Base-by-base conservation (phyloP, 2,329 filamentous ascomycete species). In the Pseudogymnoascus sp. region DNA sequence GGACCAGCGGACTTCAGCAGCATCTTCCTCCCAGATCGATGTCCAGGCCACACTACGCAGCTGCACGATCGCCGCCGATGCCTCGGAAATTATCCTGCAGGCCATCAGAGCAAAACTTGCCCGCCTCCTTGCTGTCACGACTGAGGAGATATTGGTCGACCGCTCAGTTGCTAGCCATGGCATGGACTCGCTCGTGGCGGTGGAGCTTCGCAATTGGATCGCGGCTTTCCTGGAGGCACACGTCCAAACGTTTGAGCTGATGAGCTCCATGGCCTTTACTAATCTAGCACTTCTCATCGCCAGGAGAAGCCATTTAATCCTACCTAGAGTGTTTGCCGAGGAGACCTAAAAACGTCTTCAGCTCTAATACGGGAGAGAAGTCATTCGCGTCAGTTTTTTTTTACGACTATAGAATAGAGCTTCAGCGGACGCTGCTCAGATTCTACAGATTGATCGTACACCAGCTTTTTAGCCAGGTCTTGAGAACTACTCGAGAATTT, bases 171-270 rank as follows among this genome's bases (percentile, higher is more conserved):
- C 13, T 3, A 33, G 24, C 26, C 61, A 64, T 37, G 67, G 67
- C 6, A 50, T 68, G 10, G 67, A 68, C 38, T 67, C 66, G n/a
- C 61, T 68, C 13, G 61, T 67, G 10, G 63, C 66, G 6, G 65
- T 68, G 14, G 65, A 67, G 21, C 47, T 68, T 19, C 59, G 64
- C 3, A 64, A 66, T 37, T 68, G 66, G 66, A 21, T 42, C 10
- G 21, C 16, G 16, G 10, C 38, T 8, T 11, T 10, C 7, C 38
- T 42, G 8, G 38, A 42, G 16, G 7, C 38, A 3, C 8, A 42
- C 16, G 38, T 42, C 38, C 38, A 42, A 7, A 42, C 10, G 16
- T 42, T 42, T 5, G 38, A 42, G 38, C 10, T 42, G 16, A 42
- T 42, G 38, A 42, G 38, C 10, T 21, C 38, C 7, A 21, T 42